phyloP scores from a whole-genome alignment of 805 yeast species.

The Ogataea sp. region DNA sequence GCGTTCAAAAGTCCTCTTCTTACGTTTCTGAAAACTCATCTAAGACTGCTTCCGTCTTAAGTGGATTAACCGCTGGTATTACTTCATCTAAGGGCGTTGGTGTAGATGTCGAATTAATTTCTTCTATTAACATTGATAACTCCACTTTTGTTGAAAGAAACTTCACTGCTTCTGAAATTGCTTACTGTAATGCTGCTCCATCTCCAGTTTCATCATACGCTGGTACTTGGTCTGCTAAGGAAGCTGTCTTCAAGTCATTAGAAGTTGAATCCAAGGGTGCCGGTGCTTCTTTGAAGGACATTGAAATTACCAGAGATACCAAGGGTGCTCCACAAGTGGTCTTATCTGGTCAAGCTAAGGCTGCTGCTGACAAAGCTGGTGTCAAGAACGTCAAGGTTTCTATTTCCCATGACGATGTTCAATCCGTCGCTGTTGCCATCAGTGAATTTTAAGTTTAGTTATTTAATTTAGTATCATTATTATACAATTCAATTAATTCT shows the following conservation, averaged over 20 bases:
- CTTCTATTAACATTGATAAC: constrained; percentile 76
- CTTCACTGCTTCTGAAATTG: constrained; percentile 75
- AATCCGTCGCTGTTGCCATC: constrained; percentile 95
- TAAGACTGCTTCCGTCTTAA: constrained; percentile 58
- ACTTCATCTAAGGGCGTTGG: constrained; percentile 67
- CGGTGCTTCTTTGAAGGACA: constrained; percentile 88
- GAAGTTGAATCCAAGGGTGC: constrained; percentile 88
- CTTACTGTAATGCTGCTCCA: constrained; percentile 69
- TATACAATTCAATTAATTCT: background rate
- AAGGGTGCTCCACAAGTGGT: constrained; percentile 79
- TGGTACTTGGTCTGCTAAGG: constrained; percentile 99
- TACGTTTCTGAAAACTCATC: constrained; percentile 41
- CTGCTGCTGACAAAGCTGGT: constrained; percentile 65
- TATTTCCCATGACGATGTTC: constrained; percentile 94
- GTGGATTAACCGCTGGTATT: constrained; percentile 39
- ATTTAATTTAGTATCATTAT: background rate
- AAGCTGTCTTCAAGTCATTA: constrained; percentile 95
- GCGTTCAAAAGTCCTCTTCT: constrained; percentile 35
- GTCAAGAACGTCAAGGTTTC: constrained; percentile 72
- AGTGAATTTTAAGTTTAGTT: constrained; percentile 36
- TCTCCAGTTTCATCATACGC: constrained; percentile 85
- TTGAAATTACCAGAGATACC: constrained; percentile 69
- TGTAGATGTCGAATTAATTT: constrained; percentile 89
- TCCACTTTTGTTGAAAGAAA: constrained; percentile 88
- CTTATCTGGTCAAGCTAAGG: constrained; percentile 68